Percentiles rank a stretch among this genome's conserved stretches.
phyloP scores from a whole-genome alignment of 2,329 filamentous ascomycete genomes.

The Neofusicoccum laricinum region DNA sequence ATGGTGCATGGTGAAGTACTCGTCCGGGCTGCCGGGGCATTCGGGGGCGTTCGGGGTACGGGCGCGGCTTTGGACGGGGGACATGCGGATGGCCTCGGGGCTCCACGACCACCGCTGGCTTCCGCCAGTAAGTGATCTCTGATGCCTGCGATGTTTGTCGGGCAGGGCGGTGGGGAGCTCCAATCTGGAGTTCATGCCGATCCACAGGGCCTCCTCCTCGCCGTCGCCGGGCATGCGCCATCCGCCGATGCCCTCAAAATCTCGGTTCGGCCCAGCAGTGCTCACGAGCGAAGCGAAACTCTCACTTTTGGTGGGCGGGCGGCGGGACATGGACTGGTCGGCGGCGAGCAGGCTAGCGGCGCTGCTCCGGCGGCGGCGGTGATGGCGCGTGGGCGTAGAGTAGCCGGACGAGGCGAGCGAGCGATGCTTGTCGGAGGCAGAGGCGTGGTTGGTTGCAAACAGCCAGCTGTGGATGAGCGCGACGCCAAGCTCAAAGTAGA shows the following conservation, averaged over 20 bases:
- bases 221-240: constrained; percentile 36
- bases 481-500: constrained; percentile 42
- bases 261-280: constrained; percentile 32
- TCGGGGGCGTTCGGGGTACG: constrained; percentile 6
- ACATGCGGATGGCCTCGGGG: constrained; percentile 36
- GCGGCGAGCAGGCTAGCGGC: constrained; percentile 16
- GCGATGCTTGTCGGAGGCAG: constrained; percentile 18
- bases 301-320: constrained; percentile 29
- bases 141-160: constrained; percentile 22
- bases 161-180: constrained; percentile 35
- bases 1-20: constrained; percentile 18
- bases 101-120: constrained; percentile 27
- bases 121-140: constrained; percentile 33
- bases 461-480: constrained; percentile 39
- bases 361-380: constrained; percentile 16
- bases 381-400: constrained; percentile 7
- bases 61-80: constrained; percentile 25
- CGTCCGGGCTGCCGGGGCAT: constrained; percentile 11
- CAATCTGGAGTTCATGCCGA: constrained; percentile 42
- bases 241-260: constrained; percentile 45
- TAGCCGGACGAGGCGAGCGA: constrained; percentile 19
- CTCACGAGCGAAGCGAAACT: constrained; percentile 34
- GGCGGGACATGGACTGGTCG: constrained; percentile 14
- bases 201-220: constrained; percentile 44
- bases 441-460: constrained; percentile 21